These are phyloP conservation scores for Coix lacrymajobi DNA, from an alignment of 176 grass and related monocot species.

Conservation along the genomic window DNA sequence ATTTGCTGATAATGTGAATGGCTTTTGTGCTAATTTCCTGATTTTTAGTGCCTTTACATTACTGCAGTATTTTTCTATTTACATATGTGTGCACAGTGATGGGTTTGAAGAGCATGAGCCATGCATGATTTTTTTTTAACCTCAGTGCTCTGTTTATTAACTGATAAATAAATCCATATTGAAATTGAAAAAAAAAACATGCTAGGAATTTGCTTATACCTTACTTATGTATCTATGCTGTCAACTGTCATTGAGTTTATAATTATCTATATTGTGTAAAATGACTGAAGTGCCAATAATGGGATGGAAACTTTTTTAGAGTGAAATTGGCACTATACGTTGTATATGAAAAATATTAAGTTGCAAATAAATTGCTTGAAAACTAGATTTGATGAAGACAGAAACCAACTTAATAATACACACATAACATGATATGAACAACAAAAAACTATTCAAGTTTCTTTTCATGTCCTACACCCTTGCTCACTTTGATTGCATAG, in stretches of 20 bases:
- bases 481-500: neutral
- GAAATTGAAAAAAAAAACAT: constrained; percentile 11
- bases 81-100: neutral
- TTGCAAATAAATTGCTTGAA: neutral
- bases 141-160: neutral
- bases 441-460: neutral
- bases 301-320: constrained; percentile 4
- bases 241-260: constrained; percentile 6
- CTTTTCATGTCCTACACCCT: neutral
- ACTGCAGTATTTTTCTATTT: neutral
- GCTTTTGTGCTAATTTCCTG: neutral
- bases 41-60: constrained; percentile 7
- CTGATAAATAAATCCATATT: constrained; percentile 13
- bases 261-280: neutral
- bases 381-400: neutral
- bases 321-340: neutral
- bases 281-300: neutral
- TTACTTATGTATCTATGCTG: neutral
- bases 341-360: neutral
- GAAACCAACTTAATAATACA: neutral
- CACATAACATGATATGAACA: neutral
- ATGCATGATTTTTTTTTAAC: constrained; percentile 7
- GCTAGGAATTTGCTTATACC: neutral
- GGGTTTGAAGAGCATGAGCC: neutral
- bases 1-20: constrained; percentile 9